Base-by-base conservation (phyloP, 2,329 filamentous ascomycete species). In the Parafenestella ontariensis region DNA sequence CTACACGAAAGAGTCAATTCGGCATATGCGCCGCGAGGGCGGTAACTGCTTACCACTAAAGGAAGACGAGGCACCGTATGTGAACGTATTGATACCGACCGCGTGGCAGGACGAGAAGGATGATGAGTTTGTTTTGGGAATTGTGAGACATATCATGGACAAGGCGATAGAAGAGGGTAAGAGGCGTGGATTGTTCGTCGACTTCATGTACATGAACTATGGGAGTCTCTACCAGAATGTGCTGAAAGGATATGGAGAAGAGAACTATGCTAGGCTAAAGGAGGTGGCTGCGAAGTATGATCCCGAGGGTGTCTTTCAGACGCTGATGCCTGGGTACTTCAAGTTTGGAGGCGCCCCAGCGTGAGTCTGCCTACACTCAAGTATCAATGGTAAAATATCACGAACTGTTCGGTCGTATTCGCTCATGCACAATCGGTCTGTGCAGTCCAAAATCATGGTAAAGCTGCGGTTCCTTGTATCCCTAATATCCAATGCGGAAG, bases 151-250 rank as follows among this genome's bases (percentile, higher is more conserved):
- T 8, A 58, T 65, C n/a, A 52, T 63, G 44, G 47, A 46, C 11
- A 40, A 37, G 5, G 58, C 48, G 1, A 56, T 56, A n/a, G 46
- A 15, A 21, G 59, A 62, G 33, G 59, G 54, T 4, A 62, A 61
- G 46, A 52, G 33, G 10, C 46, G 58, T 4, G 58, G 54, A 2
- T 18, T 64, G n/a, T 49, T 54, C 17, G 53, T 36, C 6, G 46
- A 47, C 5, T 81, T 72, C 52, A 58, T 80, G 24, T 82, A 81
- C 64, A 76, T 81, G 74, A 82, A 82, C 61, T 81, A 82, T 54
- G 80, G 77, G 10, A 72, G 71, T 40, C 66, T 72, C 51, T 77
- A 71, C 55, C 78, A 82, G 59, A 73, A 78, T 54, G 73, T 78
- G 1, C 56, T 82, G 21, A 59, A 65, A 6, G 71, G 76, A 21